Evolutionary conservation across 345 rosid genomes (phyloP).

Genomic region (Dipteronia sinensis): DNA sequence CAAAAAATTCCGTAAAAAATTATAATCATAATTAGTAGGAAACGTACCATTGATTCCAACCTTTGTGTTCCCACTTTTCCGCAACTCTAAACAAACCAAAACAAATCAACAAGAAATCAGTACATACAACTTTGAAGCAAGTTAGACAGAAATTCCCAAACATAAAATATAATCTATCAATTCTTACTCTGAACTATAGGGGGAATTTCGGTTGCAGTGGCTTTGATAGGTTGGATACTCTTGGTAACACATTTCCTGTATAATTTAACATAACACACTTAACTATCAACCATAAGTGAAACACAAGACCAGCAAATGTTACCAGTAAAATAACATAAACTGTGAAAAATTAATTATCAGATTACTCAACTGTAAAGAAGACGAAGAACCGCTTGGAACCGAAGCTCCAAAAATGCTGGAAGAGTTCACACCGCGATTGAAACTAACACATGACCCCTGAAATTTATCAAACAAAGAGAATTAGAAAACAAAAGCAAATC

Average conservation of each 20-base stretch:
- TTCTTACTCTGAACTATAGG: constrained; percentile 62
- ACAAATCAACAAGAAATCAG: constrained; percentile 17
- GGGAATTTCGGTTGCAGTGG: constrained; percentile 80
- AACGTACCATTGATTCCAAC: constrained; percentile 90
- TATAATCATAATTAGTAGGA: background rate
- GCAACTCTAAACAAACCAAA: constrained; percentile 43
- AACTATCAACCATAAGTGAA: background rate
- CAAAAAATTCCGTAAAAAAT: background rate
- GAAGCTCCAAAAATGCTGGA: constrained; percentile 52
- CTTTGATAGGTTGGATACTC: constrained; percentile 64
- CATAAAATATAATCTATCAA: background rate
- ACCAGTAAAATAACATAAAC: background rate
- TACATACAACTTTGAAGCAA: background rate
- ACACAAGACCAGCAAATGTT: constrained; percentile 13
- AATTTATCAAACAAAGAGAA: background rate
- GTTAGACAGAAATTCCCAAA: background rate
- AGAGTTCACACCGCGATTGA: constrained; percentile 38
- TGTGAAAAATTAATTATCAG: background rate
- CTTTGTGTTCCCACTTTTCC: constrained; percentile 62
- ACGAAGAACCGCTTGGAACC: constrained; percentile 38
- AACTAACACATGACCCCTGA: constrained; percentile 49
- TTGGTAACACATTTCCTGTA: constrained; percentile 48
- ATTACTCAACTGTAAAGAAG: constrained; percentile 64
- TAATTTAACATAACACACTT: background rate
- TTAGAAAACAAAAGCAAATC: background rate